Conservation (phyloP, 805 yeast species). For the Wickerhamiella sorbophila region DNA sequence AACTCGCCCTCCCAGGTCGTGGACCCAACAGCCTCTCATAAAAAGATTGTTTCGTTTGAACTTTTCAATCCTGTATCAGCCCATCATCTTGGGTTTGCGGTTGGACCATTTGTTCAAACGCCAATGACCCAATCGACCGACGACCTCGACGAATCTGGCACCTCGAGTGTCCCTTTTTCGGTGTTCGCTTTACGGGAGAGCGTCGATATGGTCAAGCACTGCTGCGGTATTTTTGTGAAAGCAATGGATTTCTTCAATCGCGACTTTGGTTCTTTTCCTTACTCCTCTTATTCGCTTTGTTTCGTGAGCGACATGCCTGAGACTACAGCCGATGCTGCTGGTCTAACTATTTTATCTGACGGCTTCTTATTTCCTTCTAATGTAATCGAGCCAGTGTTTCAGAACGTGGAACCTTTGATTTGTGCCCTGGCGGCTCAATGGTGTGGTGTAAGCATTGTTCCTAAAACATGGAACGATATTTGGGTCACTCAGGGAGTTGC, state of each 20-base stretch:
- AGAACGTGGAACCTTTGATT: conserved; percentile 52
- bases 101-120: conserved; percentile 69
- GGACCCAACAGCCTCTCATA: conserved; percentile 59
- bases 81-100: conserved; percentile 89
- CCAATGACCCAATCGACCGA: conserved; percentile 33
- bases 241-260: conserved; percentile 74
- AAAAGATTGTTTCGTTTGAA: conserved; percentile 60
- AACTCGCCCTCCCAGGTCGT: conserved; percentile 42
- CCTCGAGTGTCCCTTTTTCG: conserved; percentile 13
- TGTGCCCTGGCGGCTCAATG: conserved; percentile 74
- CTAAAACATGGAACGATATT: conserved; percentile 58
- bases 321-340: conserved; percentile 53
- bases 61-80: conserved; percentile 78
- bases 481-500: conserved; percentile 88
- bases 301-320: conserved; percentile 39
- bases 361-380: conserved; percentile 55
- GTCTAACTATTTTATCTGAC: conserved; percentile 48
- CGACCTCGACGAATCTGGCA: conserved; percentile 22
- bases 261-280: conserved; percentile 90
- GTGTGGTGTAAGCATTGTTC: conserved; percentile 85
- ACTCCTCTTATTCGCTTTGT: conserved; percentile 61
- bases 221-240: conserved; percentile 59
- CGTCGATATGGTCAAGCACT: conserved; percentile 35
- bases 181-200: conserved; percentile 24
- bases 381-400: conserved; percentile 63